Base-by-base conservation (phyloP, 2,329 filamentous ascomycete species). In the Monilinia aucupariae region DNA sequence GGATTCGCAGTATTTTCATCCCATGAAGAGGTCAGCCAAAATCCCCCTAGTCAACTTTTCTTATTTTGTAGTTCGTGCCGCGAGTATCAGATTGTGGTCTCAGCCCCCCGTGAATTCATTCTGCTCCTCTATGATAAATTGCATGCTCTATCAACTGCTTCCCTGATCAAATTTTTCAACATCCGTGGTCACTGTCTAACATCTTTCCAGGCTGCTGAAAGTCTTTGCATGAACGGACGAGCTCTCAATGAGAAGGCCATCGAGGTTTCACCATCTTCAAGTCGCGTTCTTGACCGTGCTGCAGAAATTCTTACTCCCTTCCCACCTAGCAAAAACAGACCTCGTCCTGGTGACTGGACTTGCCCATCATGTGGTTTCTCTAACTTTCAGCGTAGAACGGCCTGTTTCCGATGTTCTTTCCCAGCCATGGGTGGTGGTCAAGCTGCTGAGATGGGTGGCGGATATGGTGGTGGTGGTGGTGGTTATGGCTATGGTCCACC, bases 1-100 rank as follows among this genome's bases (percentile, higher is more conserved):
- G 94, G 94, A 61, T 99, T 99, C 77, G 94, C 94, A 56, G 93
- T 99, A 63, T 99, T 99, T 75, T 97, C 94, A 67, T 97, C 93
- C 53, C 94, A 99, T 74, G 94, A 99, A 82, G 94, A 99, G 87
- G 92, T 96, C 80, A 71, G 70, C 68, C 43, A 54, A 68, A 62
- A 47, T 64, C 69, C 65, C 64, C 66, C 43, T 66, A 64, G 54
- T 56, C 62, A 69, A 64, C 64, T 74, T 53, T 71, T 58, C 54
- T 45, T 73, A 32, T 72, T 67, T 60, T 73, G 71, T 62, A 64
- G 51, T 48, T 61, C 47, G 34, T 74, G 71, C 67, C 63, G 71
- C 20, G 65, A 43, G 7, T 54, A 69, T 63, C 68, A 73, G 60
- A 67, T 69, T 8, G 64, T 74, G 52, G 61, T 71, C 17, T 66